Base-by-base conservation (phyloP, 2,329 filamentous ascomycete species). In the Cladosporium phlei region DNA sequence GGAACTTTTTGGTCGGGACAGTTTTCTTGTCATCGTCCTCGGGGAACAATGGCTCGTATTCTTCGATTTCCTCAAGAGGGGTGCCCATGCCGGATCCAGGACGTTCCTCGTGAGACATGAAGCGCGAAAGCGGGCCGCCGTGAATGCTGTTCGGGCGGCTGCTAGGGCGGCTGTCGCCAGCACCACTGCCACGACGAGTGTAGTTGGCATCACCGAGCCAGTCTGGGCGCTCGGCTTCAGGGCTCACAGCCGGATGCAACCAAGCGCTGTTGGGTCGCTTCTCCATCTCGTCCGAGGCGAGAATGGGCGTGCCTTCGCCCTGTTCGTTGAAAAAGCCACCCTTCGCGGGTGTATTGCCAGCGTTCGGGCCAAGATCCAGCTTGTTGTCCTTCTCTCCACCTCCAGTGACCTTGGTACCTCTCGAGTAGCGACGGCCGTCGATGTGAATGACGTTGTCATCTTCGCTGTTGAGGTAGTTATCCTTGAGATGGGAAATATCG, bases 1-100 rank as follows among this genome's bases (percentile, higher is more conserved):
- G 71, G 53, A 75, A 75, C 49, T 80, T 74, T 24, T 73, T 68
- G n/a, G 73, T 73, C 39, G 75, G 61, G 4, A 24, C 20, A 7
- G 70, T 71, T 47, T 75, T 67, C 53, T 75, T 75, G 45, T 76
- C 71, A 47, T 80, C 78, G 3, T 78, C 76, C 30, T 75, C 89
- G 0, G 87, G 83, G 67, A 98, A 98, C 3, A 98, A 72, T 2
- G 93, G 93, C 64, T 97, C 91, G 60, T 97, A 97, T 65, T 97
- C 90, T 59, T 90, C 85, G 4, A 95, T 86, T 59, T 95, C 85
- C 58, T 94, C 88, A 7, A 95, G 71, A 4, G 86, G 87, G 3
- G 85, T 89, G 33, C 75, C 70, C 35, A 70, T 64, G 17, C 74
- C 72, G 37, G 64, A 64, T 27, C 58, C 56, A 46, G 58, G 57